These are phyloP conservation scores for Butyriboletus loyo DNA, from an alignment of 768 basidiomycete species.

Conservation along the genomic window DNA sequence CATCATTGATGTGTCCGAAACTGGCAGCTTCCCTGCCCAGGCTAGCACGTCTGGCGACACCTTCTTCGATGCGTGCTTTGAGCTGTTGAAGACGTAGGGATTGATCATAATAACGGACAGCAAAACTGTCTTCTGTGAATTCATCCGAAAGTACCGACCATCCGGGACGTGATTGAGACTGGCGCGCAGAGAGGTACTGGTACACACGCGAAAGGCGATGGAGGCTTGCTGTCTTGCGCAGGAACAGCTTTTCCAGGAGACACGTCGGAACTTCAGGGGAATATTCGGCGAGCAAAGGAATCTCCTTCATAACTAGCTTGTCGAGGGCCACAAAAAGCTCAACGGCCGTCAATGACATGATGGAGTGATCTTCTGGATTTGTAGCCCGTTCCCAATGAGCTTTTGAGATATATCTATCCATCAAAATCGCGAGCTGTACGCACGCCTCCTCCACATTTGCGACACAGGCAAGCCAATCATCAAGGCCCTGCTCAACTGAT, in stretches of 20 bases:
- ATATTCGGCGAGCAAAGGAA: slow-evolving; percentile 31
- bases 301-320: slow-evolving; percentile 20
- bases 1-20: too few species aligned
- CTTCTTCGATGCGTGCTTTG: slow-evolving; percentile 25
- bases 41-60: slow-evolving; percentile 13
- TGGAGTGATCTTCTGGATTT: slow-evolving; percentile 35
- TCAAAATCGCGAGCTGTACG: slow-evolving; percentile 17
- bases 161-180: slow-evolving; percentile 5
- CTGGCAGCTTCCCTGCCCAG: slow-evolving; percentile 12
- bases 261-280: slow-evolving; percentile 26
- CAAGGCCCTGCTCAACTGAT: slow-evolving; percentile 29
- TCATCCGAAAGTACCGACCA: slow-evolving; percentile 33
- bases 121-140: slow-evolving; percentile 24
- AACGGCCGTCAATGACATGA: slow-evolving; percentile 35
- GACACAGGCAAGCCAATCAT: slow-evolving; percentile 30
- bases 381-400: too few species aligned
- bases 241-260: slow-evolving; percentile 21
- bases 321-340: slow-evolving; percentile 39
- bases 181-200: slow-evolving; percentile 32
- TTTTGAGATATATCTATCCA: slow-evolving; percentile 25
- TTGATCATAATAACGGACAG: slow-evolving; percentile 33
- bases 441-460: slow-evolving; percentile 7
- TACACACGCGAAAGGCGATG: slow-evolving; percentile 26
- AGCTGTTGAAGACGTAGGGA: slow-evolving; percentile 25
- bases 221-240: slow-evolving; percentile 29